These are phyloP conservation scores for Rubroboletus satanas DNA, from an alignment of 768 basidiomycete species.

Conservation along the genomic window DNA sequence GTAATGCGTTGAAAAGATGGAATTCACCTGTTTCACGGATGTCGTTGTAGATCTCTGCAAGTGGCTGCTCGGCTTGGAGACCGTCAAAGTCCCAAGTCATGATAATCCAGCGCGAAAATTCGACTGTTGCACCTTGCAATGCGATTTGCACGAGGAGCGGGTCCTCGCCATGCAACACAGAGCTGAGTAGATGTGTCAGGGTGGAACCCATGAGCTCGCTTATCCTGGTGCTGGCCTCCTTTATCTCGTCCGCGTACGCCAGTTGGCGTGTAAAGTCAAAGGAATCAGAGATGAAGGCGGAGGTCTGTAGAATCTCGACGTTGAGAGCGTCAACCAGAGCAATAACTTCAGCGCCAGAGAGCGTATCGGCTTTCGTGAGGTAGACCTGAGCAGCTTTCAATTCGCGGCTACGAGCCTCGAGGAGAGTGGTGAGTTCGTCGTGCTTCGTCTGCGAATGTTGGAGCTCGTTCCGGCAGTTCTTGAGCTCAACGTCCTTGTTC, in stretches of 20 bases:
- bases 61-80: conserved; percentile 26
- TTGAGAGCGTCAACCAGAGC: conserved; percentile 41
- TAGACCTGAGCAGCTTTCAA: conserved; percentile 42
- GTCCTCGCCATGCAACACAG: conserved; percentile 27
- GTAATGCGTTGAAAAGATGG: background rate
- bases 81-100: conserved; percentile 34
- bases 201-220: conserved; percentile 31
- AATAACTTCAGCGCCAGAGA: conserved; percentile 44
- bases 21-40: conserved; percentile 43
- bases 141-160: conserved; percentile 41
- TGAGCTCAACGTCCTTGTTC: conserved; percentile 22
- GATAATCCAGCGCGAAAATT: conserved; percentile 33
- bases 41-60: conserved; percentile 35
- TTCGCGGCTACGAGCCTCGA: conserved; percentile 36
- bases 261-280: conserved; percentile 30
- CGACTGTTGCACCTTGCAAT: conserved; percentile 32
- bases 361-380: conserved; percentile 40
- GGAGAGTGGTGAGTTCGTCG: conserved; percentile 29
- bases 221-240: conserved; percentile 27
- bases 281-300: conserved; percentile 43
- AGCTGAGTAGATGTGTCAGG: conserved; percentile 23
- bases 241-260: conserved; percentile 21
- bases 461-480: conserved; percentile 26
- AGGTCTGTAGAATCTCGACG: conserved; percentile 44
- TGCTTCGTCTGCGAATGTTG: conserved; percentile 23